Percentiles rank a stretch among this genome's conserved stretches.
Evolutionary conservation across 2,329 filamentous ascomycete genomes (phyloP).

Genomic region (Ustilaginoidea virens): DNA sequence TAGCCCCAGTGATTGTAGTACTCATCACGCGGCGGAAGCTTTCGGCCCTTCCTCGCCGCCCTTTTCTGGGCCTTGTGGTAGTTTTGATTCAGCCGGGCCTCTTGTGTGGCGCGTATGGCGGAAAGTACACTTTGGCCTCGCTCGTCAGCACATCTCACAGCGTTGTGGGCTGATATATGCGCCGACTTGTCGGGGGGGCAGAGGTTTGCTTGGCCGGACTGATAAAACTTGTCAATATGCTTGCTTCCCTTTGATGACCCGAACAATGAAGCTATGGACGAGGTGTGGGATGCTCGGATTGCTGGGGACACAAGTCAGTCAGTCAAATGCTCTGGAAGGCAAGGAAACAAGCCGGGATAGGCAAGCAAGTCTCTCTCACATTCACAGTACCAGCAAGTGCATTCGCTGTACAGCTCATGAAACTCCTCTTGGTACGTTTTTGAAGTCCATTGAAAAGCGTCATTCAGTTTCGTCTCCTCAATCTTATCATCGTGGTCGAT

Average conservation of each 20-base stretch:
- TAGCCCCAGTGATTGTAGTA: constrained; percentile 42
- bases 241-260: constrained; percentile 13
- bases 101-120: too few species aligned
- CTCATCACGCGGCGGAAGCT: constrained; percentile 28
- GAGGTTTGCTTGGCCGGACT: constrained; percentile 29
- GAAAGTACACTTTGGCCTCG: constrained; percentile 15
- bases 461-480: constrained; percentile 20
- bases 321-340: too few species aligned
- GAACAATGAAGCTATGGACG: constrained; percentile 11
- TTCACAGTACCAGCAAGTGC: constrained; percentile 72
- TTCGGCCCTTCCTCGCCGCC: constrained; percentile 32
- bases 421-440: constrained; percentile 51
- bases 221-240: constrained; percentile 22
- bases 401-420: constrained; percentile 52
- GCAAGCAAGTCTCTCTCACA: constrained; percentile 4
- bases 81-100: constrained; percentile 36
- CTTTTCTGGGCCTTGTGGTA: constrained; percentile 40
- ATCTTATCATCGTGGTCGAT: constrained; percentile 26
- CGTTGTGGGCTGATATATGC: constrained; percentile 62
- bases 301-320: constrained; percentile 1
- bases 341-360: background rate
- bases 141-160: constrained; percentile 26
- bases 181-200: constrained; percentile 42
- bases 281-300: constrained; percentile 1
- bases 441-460: constrained; percentile 54